These are phyloP conservation scores for Stentor coeruleus DNA, from an alignment of 73 alveolate genomes.

Conservation along the genomic window DNA sequence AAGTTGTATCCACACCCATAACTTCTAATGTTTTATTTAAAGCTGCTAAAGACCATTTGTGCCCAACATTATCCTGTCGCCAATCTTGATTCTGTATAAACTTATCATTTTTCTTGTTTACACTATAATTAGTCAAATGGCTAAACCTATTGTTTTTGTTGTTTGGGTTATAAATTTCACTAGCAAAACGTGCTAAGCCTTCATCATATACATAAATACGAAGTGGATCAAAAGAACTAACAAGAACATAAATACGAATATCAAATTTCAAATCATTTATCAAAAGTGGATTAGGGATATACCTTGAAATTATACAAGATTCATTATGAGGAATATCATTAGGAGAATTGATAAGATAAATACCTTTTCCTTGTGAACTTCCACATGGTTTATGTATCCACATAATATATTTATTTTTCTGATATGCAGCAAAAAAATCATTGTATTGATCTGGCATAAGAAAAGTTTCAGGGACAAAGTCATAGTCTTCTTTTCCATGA, in stretches of 20 bases:
- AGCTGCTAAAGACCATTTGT: constrained; percentile 58
- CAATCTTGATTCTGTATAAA: constrained; percentile 50
- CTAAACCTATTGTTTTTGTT: constrained; percentile 48
- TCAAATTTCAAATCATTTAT: constrained; percentile 86
- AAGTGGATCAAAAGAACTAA: constrained; percentile 83
- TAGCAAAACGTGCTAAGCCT: constrained; percentile 93
- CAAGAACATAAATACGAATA: constrained; percentile 85
- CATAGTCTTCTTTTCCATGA: constrained; percentile 49
- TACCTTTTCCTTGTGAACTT: constrained; percentile 88
- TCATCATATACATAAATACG: constrained; percentile 81
- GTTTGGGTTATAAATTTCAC: constrained; percentile 73
- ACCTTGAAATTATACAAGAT: constrained; percentile 61
- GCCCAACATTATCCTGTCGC: constrained; percentile 54
- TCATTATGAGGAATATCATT: constrained; percentile 50
- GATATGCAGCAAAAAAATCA: constrained; percentile 30
- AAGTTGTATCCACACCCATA: constrained; percentile 53
- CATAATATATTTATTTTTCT: constrained; percentile 31
- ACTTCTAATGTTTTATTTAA: constrained; percentile 55
- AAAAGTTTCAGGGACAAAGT: constrained; percentile 79
- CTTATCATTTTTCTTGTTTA: constrained; percentile 48
- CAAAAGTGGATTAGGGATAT: constrained; percentile 86
- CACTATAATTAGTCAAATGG: constrained; percentile 58
- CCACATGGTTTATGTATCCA: constrained; percentile 91
- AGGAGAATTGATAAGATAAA: constrained; percentile 58
- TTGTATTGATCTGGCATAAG: constrained; percentile 61